Evolutionary conservation across 345 rosid species (phyloP).

Genomic region (Eutrema heterophyllum): DNA sequence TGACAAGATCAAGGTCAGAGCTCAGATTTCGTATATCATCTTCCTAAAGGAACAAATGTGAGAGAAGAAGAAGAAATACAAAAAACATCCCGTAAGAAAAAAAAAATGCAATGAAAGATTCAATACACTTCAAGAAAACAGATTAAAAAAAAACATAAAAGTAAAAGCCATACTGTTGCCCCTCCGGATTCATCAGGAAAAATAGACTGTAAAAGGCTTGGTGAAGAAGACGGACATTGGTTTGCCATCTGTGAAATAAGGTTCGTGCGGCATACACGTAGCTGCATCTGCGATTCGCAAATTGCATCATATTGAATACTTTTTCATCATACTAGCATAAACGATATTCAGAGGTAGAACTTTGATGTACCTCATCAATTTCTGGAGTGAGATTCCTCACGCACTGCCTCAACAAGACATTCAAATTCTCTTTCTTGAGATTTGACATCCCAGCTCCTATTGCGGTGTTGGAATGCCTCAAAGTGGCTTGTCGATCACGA

Average conservation of each 20-base stretch:
- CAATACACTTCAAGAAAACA: background rate
- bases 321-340: background rate
- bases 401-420: constrained; percentile 42
- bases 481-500: constrained; percentile 10
- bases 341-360: background rate
- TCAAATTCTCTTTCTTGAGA: constrained; percentile 39
- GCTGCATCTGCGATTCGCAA: constrained; percentile 13
- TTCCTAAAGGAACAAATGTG: background rate
- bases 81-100: background rate
- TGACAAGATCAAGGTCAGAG: constrained; percentile 22
- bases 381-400: constrained; percentile 38
- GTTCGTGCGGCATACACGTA: background rate
- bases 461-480: constrained; percentile 21
- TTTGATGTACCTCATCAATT: constrained; percentile 49
- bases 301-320: background rate
- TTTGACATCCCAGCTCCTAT: constrained; percentile 44
- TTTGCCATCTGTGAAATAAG: background rate
- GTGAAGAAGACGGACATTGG: background rate
- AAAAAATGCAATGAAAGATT: background rate
- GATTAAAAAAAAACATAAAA: background rate
- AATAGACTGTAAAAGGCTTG: background rate
- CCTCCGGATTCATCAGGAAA: background rate
- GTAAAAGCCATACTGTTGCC: background rate
- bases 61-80: background rate
- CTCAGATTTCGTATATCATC: constrained; percentile 3